These are phyloP conservation scores for Madurella fahalii DNA, from an alignment of 2,329 filamentous ascomycete genomes.

Conservation along the genomic window DNA sequence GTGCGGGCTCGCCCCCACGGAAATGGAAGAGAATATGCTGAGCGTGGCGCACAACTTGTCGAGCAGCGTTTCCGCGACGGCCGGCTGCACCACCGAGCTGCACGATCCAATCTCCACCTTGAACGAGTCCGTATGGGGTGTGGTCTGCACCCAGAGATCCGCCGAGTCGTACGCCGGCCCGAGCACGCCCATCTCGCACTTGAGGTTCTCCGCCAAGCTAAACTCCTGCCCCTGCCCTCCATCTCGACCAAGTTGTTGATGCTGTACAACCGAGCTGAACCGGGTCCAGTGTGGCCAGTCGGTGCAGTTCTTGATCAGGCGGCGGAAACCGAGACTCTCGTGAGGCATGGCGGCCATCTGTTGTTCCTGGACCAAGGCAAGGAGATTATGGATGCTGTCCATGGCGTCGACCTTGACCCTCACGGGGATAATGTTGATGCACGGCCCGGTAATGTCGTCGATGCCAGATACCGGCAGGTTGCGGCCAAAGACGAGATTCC, in stretches of 20 bases:
- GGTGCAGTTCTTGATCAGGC: conserved; percentile 31
- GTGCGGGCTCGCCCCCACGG: conserved; percentile 1
- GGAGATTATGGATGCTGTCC: conserved; percentile 16
- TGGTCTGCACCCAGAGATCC: conserved; percentile 13
- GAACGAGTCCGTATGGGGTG: conserved; percentile 9
- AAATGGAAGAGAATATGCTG: conserved; percentile 7
- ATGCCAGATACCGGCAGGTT: conserved; percentile 7
- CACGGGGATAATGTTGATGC: conserved; percentile 12
- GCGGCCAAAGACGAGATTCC: conserved; percentile 11
- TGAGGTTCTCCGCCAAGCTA: conserved; percentile 6
- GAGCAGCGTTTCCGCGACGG: conserved; percentile 12
- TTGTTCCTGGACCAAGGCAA: conserved; percentile 21
- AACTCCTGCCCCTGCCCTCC: conserved; percentile 10
- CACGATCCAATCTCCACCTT: conserved; percentile 14
- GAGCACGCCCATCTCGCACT: conserved; percentile 13
- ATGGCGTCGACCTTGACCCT: conserved; percentile 9
- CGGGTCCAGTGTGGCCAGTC: conserved; percentile 29
- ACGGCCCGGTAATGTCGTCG: conserved; percentile 6
- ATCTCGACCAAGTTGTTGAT: conserved; percentile 27
- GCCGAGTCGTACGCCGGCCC: conserved; percentile 13
- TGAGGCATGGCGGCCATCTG: conserved; percentile 17
- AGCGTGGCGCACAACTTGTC: conserved; percentile 14
- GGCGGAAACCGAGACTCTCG: conserved; percentile 30
- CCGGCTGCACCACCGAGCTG: conserved; percentile 10
- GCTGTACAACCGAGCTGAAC: conserved; percentile 29